A percentile compares a stretch with the other conserved stretches of the same genome.
Evolutionary conservation across 345 rosid genomes (phyloP).

Genomic region (Citrus inodora): DNA sequence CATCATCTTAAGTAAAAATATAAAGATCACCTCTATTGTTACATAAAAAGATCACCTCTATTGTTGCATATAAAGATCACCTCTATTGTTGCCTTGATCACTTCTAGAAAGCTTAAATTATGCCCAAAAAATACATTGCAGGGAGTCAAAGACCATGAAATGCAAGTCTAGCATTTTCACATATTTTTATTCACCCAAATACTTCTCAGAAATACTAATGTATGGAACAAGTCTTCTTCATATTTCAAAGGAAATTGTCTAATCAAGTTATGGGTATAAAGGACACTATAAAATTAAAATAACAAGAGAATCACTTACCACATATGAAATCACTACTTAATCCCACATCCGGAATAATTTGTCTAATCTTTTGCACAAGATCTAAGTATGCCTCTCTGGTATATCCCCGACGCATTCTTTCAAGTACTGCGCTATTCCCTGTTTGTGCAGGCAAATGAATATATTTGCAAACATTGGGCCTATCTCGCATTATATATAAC

Average conservation of each 20-base stretch:
- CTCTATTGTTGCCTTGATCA: not conserved
- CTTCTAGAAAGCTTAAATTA: not conserved
- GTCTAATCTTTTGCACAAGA: constrained; percentile 72
- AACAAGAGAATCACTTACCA: constrained; percentile 42
- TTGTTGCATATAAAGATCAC: not conserved
- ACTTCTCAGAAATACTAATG: not conserved
- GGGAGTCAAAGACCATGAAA: not conserved
- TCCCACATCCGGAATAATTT: constrained; percentile 75
- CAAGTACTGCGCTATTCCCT: constrained; percentile 68
- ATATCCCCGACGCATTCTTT: constrained; percentile 86
- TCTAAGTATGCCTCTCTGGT: constrained; percentile 91
- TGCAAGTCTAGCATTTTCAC: not conserved
- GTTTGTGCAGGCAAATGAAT: constrained; percentile 95
- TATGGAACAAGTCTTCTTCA: not conserved
- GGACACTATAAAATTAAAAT: not conserved
- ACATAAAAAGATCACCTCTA: not conserved
- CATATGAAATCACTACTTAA: constrained; percentile 89
- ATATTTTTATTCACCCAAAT: not conserved
- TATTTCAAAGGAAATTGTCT: not conserved
- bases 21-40: not conserved
- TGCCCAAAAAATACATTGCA: not conserved
- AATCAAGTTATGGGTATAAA: constrained; percentile 2
- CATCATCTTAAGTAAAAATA: not conserved
- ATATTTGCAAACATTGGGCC: constrained; percentile 72
- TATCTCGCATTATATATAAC: constrained; percentile 71